Percentiles rank a stretch among this genome's conserved stretches.
Conservation (phyloP, 495 filamentous ascomycete genomes). For the Hypoxylon subgilvum region DNA sequence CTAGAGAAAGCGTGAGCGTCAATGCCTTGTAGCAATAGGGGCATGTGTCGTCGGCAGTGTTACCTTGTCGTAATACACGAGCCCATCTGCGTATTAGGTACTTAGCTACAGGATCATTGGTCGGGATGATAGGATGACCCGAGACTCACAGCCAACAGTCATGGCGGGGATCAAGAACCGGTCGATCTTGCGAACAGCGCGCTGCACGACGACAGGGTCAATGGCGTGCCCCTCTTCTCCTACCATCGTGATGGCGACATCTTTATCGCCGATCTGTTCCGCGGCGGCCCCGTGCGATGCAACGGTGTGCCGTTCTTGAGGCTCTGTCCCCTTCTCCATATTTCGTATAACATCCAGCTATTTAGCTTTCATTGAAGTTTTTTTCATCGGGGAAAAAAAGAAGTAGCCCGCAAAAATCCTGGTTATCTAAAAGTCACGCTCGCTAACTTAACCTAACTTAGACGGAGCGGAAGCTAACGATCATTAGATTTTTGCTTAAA, state of each 20-base stretch:
- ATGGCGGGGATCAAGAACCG: slow-evolving; percentile 72
- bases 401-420: no score
- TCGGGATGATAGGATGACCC: no score
- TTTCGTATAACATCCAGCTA: no score
- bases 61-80: slow-evolving; percentile 81
- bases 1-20: slow-evolving; percentile 39
- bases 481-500: no score
- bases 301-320: slow-evolving; percentile 6
- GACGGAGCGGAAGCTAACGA: no score
- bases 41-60: neutral
- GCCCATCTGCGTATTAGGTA: slow-evolving; percentile 55
- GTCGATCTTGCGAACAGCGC: slow-evolving; percentile 75
- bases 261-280: slow-evolving; percentile 31
- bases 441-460: no score
- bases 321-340: slow-evolving; percentile 23
- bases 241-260: slow-evolving; percentile 49
- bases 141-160: slow-evolving; percentile 61
- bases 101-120: neutral
- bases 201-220: slow-evolving; percentile 26
- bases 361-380: no score
- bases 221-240: slow-evolving; percentile 39
- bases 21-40: neutral
- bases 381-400: no score
- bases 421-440: no score
- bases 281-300: neutral